These are phyloP conservation scores for Myriosclerotinia scirpicola DNA, from an alignment of 2,329 filamentous ascomycete species.

Conservation along the genomic window DNA sequence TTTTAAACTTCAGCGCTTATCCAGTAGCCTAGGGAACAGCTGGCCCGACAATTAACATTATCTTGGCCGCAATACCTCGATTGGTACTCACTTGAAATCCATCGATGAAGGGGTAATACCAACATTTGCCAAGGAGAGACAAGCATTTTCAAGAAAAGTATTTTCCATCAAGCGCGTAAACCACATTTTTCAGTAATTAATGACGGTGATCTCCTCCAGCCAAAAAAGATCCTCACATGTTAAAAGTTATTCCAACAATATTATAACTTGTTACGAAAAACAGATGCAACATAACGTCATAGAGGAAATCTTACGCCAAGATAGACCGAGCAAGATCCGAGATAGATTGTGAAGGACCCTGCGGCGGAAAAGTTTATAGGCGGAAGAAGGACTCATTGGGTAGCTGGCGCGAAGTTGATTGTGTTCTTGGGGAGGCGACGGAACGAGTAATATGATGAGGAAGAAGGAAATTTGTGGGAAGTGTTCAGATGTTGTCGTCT, in stretches of 20 bases:
- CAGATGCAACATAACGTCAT: conserved; percentile 21
- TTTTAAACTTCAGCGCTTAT: neutral
- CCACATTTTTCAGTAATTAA: conserved; percentile 9
- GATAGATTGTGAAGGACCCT: conserved; percentile 15
- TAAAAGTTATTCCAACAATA: neutral
- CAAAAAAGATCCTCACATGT: conserved; percentile 8
- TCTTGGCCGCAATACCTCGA: conserved; percentile 1
- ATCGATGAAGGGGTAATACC: neutral
- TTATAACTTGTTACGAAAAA: neutral
- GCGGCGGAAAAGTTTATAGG: conserved; percentile 23
- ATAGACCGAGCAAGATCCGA: conserved; percentile 23
- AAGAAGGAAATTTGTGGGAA: neutral
- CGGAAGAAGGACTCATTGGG: conserved; percentile 12
- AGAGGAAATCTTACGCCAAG: neutral
- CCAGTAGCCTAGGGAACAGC: conserved; percentile 1
- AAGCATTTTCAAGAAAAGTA: neutral
- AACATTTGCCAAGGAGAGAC: conserved; percentile 12
- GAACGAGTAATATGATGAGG: neutral
- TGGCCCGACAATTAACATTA: neutral
- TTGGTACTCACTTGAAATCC: neutral
- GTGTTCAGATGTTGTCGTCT: conserved; percentile 8
- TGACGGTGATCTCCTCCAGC: conserved; percentile 6
- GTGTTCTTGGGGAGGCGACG: neutral
- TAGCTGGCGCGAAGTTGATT: conserved; percentile 15
- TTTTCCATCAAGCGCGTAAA: conserved; percentile 4